phyloP scores from a whole-genome alignment of 805 yeast genomes.

The Spathaspora arborariae region DNA sequence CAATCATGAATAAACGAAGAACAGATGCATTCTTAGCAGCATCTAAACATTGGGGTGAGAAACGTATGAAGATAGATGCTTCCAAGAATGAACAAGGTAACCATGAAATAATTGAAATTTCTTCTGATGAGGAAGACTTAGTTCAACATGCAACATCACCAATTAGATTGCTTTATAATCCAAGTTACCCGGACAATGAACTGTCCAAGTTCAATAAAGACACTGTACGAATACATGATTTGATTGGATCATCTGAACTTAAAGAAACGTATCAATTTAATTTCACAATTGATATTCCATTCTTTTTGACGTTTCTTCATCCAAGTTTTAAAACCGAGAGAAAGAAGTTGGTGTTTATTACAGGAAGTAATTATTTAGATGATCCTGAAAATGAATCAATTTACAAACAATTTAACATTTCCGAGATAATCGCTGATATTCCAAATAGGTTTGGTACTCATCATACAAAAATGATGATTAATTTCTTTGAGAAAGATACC shows the following conservation, averaged over 20 bases:
- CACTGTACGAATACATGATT: constrained; percentile 21
- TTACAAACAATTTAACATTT: constrained; percentile 18
- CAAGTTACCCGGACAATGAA: constrained; percentile 16
- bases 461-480: constrained; percentile 67
- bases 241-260: constrained; percentile 31
- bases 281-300: constrained; percentile 42
- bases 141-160: constrained; percentile 11
- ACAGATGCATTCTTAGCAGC: constrained; percentile 22
- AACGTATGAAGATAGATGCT: neutral
- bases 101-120: constrained; percentile 3
- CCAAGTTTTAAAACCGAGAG: constrained; percentile 15
- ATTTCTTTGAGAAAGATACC: constrained; percentile 43
- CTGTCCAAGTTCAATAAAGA: constrained; percentile 19
- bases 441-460: constrained; percentile 44
- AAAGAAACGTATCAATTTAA: constrained; percentile 44
- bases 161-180: constrained; percentile 23
- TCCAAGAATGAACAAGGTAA: neutral
- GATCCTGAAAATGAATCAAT: constrained; percentile 12
- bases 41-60: constrained; percentile 20
- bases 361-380: constrained; percentile 20
- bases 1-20: constrained; percentile 1
- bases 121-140: constrained; percentile 12
- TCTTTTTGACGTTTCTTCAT: constrained; percentile 31
- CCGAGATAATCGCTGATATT: constrained; percentile 29
- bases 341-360: constrained; percentile 25